phyloP scores from a whole-genome alignment of 208 protist species.

The Leishmania arabica region DNA sequence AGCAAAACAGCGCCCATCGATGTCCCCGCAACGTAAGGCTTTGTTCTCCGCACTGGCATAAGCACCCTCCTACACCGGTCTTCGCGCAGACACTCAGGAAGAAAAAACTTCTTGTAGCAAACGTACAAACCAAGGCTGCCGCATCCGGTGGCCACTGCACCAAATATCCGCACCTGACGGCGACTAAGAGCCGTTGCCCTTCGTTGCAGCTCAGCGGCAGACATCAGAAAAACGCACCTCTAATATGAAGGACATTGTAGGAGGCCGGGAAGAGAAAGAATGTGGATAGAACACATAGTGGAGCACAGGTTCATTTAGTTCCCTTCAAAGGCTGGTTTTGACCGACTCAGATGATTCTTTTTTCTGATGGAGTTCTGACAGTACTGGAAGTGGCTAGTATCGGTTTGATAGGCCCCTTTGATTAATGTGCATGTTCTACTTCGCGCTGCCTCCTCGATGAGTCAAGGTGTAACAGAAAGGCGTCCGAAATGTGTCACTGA shows the following conservation, averaged over 20 bases:
- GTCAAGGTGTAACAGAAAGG: not conserved
- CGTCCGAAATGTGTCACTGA: not conserved
- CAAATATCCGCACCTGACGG: constrained; percentile 40
- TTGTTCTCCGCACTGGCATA: constrained; percentile 46
- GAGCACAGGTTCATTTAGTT: not conserved
- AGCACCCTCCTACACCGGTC: constrained; percentile 17
- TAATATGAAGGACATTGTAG: not conserved
- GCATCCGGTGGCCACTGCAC: constrained; percentile 21
- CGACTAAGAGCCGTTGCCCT: constrained; percentile 51
- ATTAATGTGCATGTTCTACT: not conserved
- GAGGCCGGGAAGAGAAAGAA: not conserved
- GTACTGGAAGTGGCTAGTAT: not conserved
- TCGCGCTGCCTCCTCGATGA: not conserved
- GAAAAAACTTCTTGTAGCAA: constrained; percentile 52
- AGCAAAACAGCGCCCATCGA: constrained; percentile 30
- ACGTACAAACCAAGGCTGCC: constrained; percentile 40
- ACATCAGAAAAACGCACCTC: constrained; percentile 25
- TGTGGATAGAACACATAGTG: not conserved
- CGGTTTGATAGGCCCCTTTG: not conserved
- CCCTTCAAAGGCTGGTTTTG: not conserved
- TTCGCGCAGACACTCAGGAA: constrained; percentile 33
- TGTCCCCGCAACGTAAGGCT: constrained; percentile 59
- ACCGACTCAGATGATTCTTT: not conserved
- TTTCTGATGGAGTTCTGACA: not conserved
- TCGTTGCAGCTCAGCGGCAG: constrained; percentile 26